Evolutionary conservation across 495 filamentous ascomycete species (phyloP).

Genomic region (Talaromyces ruber): DNA sequence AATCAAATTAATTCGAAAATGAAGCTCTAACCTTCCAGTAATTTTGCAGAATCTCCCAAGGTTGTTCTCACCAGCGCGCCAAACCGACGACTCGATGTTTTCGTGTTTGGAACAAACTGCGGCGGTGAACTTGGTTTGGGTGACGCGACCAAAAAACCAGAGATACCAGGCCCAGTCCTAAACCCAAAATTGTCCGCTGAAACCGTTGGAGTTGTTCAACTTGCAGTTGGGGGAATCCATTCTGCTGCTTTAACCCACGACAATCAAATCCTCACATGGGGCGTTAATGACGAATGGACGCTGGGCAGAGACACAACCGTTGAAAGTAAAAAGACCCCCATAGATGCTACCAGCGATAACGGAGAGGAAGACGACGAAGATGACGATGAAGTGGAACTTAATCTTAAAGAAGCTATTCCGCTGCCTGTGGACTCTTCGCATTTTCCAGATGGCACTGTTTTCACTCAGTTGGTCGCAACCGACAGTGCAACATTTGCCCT

Average conservation of each 20-base stretch:
- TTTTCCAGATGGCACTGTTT: conserved; percentile 43
- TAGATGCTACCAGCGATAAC: conserved; percentile 41
- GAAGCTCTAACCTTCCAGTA: too few relatives aligned
- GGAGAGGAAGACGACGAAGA: conserved; percentile 46
- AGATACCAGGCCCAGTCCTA: conserved; percentile 14
- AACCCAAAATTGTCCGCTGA: conserved; percentile 50
- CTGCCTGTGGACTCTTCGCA: conserved; percentile 40
- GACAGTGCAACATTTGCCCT: conserved; percentile 59
- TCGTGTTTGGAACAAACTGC: too few relatives aligned
- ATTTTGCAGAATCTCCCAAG: too few relatives aligned
- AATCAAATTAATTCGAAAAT: too few relatives aligned
- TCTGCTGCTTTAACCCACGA: conserved; percentile 51
- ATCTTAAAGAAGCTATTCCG: conserved; percentile 52
- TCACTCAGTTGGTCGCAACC: conserved; percentile 52
- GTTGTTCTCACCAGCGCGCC: too few relatives aligned
- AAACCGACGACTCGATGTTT: too few relatives aligned
- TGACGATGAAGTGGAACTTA: conserved; percentile 40
- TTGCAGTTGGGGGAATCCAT: conserved; percentile 62
- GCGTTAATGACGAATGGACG: conserved; percentile 60
- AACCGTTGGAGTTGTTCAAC: conserved; percentile 51
- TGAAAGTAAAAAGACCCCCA: conserved; percentile 51
- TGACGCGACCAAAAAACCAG: too few relatives aligned
- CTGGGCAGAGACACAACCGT: conserved; percentile 49
- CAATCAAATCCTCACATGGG: conserved; percentile 58
- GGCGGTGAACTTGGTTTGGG: too few relatives aligned